A percentile compares a stretch with the other conserved stretches of the same genome.
phyloP scores from a whole-genome alignment of 345 rosid species.

The Linum usitatissimum region DNA sequence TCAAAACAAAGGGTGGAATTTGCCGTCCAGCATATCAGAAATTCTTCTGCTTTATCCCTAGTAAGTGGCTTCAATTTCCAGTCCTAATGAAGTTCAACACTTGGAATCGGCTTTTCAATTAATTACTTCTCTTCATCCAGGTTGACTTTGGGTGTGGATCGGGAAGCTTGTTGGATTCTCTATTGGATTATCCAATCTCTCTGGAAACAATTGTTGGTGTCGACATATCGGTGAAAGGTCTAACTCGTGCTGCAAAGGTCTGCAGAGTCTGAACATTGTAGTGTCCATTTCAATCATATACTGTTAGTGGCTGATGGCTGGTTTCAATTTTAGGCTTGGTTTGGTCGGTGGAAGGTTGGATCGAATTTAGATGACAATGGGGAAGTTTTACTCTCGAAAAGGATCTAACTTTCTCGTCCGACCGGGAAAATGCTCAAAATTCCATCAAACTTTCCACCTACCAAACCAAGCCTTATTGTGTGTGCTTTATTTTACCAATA shows the following conservation, averaged over 20 bases:
- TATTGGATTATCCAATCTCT: conserved; percentile 63
- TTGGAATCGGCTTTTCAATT: background rate
- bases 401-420: too few relatives aligned
- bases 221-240: conserved; percentile 73
- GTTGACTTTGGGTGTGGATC: conserved; percentile 94
- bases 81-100: conserved; percentile 7
- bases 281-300: background rate
- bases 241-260: conserved; percentile 90
- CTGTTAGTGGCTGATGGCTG: background rate
- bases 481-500: conserved; percentile 1
- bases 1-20: conserved; percentile 92
- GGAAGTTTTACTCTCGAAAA: too few relatives aligned
- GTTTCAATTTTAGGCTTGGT: too few relatives aligned
- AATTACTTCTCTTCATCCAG: conserved; percentile 21
- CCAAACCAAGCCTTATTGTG: too few relatives aligned
- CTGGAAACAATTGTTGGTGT: conserved; percentile 66
- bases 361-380: too few relatives aligned
- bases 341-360: too few relatives aligned
- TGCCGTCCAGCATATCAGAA: conserved; percentile 65
- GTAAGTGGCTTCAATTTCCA: conserved; percentile 23
- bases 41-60: conserved; percentile 62
- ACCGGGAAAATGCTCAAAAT: too few relatives aligned
- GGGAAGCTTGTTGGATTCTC: conserved; percentile 77
- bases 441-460: too few relatives aligned
- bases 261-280: conserved; percentile 2